Base-by-base conservation (phyloP, 371 early-diverging fungal genomes). In the Blakeslea trispora region DNA sequence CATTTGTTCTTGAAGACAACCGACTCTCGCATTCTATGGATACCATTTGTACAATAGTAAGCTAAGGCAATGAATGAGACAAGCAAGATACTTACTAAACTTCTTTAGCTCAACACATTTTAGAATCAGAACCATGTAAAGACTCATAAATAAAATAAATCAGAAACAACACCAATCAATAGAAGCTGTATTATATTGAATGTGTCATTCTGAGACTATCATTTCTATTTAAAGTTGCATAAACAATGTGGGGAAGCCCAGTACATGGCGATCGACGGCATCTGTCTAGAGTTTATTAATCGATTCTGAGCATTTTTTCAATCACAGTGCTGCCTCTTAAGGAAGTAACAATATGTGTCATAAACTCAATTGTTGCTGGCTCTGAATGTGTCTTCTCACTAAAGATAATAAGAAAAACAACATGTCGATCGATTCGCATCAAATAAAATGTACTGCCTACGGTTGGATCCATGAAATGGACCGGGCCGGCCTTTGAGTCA, bases 401-500 rank as follows among this genome's bases (percentile, higher is more conserved):
- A 66, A 79, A 87, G 35, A 87, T 80, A 40, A 84, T 74, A 2
- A 83, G 74, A 17, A 84, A 66, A 0, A 79, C 75, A n/a, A 77
- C 84, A 56, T 81, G 83, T 3, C 62, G 65, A 50, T 87, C 87
- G 0, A 81, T 66, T 4, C 81, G 81, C 49, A 82, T 72, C 7
- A 85, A 57, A 46, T 87, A 87, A 40, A 85, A 87, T 2, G 82
- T 82, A 44, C 81, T 79, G 5, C 74, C 74, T 10, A 84, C 69
- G 21, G 74, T 82, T 51, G 58, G 74, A 57, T 85, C 87, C 46
- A 68, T 81, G 55, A 85, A 85, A 52, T 83, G 69, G 10, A 74
- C 58, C 10, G 77, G 79, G 0, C 60, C 63, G 17, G 65, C 52
- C 45, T 67, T 72, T 9, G 66, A 63, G 51, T 82, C 79, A 42